phyloP scores from a whole-genome alignment of 2,329 filamentous ascomycete genomes.

The Capronia epimyces region DNA sequence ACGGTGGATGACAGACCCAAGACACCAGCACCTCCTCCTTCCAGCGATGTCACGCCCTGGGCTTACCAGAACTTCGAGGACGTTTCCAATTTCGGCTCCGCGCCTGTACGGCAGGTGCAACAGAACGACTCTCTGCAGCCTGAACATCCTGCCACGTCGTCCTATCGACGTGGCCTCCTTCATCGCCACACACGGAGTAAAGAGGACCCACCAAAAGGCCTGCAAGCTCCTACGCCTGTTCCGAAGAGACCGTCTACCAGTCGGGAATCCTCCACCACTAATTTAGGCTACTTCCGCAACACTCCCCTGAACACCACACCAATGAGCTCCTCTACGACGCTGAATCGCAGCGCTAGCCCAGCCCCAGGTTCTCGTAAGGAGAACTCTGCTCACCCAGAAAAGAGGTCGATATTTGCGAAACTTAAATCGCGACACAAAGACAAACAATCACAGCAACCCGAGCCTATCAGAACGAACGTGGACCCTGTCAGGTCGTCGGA shows the following conservation, averaged over 20 bases:
- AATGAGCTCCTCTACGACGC: slow-evolving; percentile 46
- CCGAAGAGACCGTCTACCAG: slow-evolving; percentile 66
- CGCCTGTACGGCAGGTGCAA: slow-evolving; percentile 35
- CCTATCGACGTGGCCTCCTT: slow-evolving; percentile 40
- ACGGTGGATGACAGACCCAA: slow-evolving; percentile 40
- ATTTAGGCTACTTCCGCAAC: slow-evolving; percentile 45
- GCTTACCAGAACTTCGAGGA: slow-evolving; percentile 80
- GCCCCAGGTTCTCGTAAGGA: slow-evolving; percentile 60
- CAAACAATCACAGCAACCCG: slow-evolving; percentile 33
- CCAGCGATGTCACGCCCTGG: slow-evolving; percentile 94
- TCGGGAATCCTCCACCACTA: slow-evolving; percentile 64
- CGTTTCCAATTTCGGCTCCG: slow-evolving; percentile 28
- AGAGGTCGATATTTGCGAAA: slow-evolving; percentile 50
- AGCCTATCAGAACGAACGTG: slow-evolving; percentile 22
- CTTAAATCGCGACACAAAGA: slow-evolving; percentile 48
- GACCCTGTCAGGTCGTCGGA: slow-evolving; percentile 25
- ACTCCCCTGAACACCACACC: slow-evolving; percentile 49
- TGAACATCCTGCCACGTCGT: slow-evolving; percentile 51
- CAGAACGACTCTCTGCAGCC: slow-evolving; percentile 57
- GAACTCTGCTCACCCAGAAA: slow-evolving; percentile 36
- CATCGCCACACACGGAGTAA: slow-evolving; percentile 54
- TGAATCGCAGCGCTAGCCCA: slow-evolving; percentile 70
- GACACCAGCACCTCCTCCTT: slow-evolving; percentile 63
- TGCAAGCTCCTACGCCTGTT: slow-evolving; percentile 42
- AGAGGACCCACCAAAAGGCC: slow-evolving; percentile 47